These are phyloP conservation scores for Cercospora sp. DNA, from an alignment of 2,329 filamentous ascomycete species.

Conservation along the genomic window DNA sequence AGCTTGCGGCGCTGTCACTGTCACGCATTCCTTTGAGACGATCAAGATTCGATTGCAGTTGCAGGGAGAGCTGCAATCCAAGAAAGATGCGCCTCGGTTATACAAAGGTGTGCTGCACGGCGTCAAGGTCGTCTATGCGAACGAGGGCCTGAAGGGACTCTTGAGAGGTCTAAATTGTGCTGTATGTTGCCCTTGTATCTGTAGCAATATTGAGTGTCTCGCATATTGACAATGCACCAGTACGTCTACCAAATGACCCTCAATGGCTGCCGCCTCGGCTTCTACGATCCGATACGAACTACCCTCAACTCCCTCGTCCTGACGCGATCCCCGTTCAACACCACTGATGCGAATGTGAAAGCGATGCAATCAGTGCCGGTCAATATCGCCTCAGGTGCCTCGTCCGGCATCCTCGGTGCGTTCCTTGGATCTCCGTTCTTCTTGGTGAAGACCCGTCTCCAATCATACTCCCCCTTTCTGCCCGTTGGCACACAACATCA, in stretches of 20 bases:
- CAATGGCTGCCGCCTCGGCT: slow-evolving; percentile 93
- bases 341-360: slow-evolving; percentile 45
- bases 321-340: slow-evolving; percentile 64
- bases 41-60: slow-evolving; percentile 98
- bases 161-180: slow-evolving; percentile 88
- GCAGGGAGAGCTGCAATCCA: slow-evolving; percentile 90
- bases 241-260: slow-evolving; percentile 96
- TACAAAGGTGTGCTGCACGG: slow-evolving; percentile 92
- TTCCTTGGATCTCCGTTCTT: slow-evolving; percentile 96
- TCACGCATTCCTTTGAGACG: slow-evolving; percentile 97
- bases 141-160: slow-evolving; percentile 83
- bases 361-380: slow-evolving; percentile 76
- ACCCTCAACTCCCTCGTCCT: slow-evolving; percentile 52
- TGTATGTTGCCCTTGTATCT: slow-evolving; percentile 44
- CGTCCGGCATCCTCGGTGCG: slow-evolving; percentile 86
- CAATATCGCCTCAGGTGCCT: slow-evolving; percentile 91
- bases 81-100: slow-evolving; percentile 78
- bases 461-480: slow-evolving; percentile 88
- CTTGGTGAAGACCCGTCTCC: slow-evolving; percentile 92
- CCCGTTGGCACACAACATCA: slow-evolving; percentile 96
- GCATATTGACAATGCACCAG: slow-evolving; percentile 39
- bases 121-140: slow-evolving; percentile 82
- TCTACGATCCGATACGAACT: slow-evolving; percentile 92
- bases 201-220: neutral
- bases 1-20: slow-evolving; percentile 94